These are phyloP conservation scores for Poteriospumella lacustris DNA, from an alignment of 108 stramenopile genomes.

Conservation along the genomic window DNA sequence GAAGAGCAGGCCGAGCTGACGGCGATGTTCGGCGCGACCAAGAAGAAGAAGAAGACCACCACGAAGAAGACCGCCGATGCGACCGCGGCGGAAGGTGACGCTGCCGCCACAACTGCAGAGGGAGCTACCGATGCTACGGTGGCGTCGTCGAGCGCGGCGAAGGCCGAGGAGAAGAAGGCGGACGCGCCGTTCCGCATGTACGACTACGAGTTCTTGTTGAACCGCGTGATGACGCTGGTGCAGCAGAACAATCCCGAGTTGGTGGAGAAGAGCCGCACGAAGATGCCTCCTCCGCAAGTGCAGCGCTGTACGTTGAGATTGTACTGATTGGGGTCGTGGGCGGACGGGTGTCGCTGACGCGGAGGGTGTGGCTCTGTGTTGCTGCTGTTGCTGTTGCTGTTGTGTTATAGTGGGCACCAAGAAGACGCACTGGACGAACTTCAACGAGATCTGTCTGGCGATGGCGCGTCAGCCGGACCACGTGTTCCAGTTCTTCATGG, in stretches of 20 bases:
- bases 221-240: conserved; percentile 74
- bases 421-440: conserved; percentile 98
- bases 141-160: conserved; percentile 57
- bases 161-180: conserved; percentile 63
- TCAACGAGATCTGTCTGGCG: conserved; percentile 94
- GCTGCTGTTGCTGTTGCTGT: no score
- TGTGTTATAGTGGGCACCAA: conserved; percentile 56
- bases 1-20: conserved; percentile 2
- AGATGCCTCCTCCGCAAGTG: conserved; percentile 93
- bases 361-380: no score
- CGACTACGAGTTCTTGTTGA: conserved; percentile 76
- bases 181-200: conserved; percentile 75
- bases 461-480: conserved; percentile 94
- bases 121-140: background rate
- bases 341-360: no score
- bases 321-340: no score
- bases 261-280: conserved; percentile 91
- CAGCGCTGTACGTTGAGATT: no score
- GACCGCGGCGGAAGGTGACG: conserved; percentile 13
- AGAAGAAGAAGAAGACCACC: conserved; percentile 55
- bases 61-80: conserved; percentile 48
- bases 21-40: conserved; percentile 48
- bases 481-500: conserved; percentile 98
- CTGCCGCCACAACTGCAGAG: background rate
- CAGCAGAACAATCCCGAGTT: conserved; percentile 93